phyloP scores from a whole-genome alignment of 768 basidiomycete genomes.

The Boletus fagicola region DNA sequence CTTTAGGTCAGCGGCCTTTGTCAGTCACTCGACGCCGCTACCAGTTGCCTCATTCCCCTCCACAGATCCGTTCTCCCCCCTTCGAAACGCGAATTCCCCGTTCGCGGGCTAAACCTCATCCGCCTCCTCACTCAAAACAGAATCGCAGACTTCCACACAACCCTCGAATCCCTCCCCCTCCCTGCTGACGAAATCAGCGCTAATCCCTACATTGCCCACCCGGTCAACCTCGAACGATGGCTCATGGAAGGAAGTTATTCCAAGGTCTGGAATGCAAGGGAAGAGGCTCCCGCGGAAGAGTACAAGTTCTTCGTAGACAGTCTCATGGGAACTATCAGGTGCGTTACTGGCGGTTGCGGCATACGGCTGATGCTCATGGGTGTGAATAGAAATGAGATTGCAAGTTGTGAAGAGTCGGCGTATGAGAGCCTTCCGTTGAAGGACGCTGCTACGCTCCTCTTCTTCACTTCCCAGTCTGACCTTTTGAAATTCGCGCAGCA shows the following conservation, averaged over 20 bases:
- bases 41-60: not conserved
- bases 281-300: slow-evolving; percentile 89
- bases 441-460: slow-evolving; percentile 87
- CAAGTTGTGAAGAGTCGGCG: slow-evolving; percentile 91
- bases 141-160: slow-evolving; percentile 97
- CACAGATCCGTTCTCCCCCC: slow-evolving; percentile 70
- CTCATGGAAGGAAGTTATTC: slow-evolving; percentile 99
- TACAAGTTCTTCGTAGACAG: slow-evolving; percentile 94
- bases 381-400: slow-evolving; percentile 82
- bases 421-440: slow-evolving; percentile 89
- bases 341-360: slow-evolving; percentile 12
- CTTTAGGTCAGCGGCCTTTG: slow-evolving; percentile 52
- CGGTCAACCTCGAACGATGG: slow-evolving; percentile 92
- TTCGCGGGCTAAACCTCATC: slow-evolving; percentile 92
- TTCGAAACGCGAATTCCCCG: slow-evolving; percentile 83
- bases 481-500: slow-evolving; percentile 78
- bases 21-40: slow-evolving; percentile 4
- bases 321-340: slow-evolving; percentile 93
- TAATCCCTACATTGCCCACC: slow-evolving; percentile 77
- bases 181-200: slow-evolving; percentile 64
- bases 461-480: slow-evolving; percentile 83
- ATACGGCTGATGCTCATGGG: slow-evolving; percentile 3
- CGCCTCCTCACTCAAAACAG: slow-evolving; percentile 92
- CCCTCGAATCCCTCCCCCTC: slow-evolving; percentile 82
- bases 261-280: slow-evolving; percentile 95